Conservation (phyloP, 225 moss, liverwort and hornwort species). For the Straminergon stramineum region DNA sequence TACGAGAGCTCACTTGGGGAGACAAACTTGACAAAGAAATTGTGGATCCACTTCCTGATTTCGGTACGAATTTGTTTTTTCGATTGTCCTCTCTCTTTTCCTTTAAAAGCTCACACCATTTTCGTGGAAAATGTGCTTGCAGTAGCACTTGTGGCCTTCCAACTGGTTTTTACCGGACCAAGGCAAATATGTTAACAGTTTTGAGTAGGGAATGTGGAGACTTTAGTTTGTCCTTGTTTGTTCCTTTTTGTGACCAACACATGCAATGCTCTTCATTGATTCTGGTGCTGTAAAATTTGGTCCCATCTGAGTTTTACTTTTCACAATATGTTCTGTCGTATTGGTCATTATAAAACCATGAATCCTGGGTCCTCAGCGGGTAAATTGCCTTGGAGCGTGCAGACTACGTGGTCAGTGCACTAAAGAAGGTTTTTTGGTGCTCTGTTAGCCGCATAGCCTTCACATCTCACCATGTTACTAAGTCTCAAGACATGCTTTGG, state of each 20-base stretch:
- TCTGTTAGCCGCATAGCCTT: neutral
- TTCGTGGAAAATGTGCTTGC: neutral
- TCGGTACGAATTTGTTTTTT: slow-evolving; percentile 12
- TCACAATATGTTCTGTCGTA: neutral
- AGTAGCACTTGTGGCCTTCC: neutral
- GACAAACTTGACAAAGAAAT: slow-evolving; percentile 48
- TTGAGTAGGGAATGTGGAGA: neutral
- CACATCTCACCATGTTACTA: neutral
- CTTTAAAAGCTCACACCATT: neutral
- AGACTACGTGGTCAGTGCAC: neutral
- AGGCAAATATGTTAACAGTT: neutral
- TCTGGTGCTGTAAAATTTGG: neutral
- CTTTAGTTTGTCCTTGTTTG: neutral
- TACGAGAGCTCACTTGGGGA: slow-evolving; percentile 78
- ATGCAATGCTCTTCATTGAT: neutral
- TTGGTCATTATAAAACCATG: neutral
- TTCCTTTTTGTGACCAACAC: neutral
- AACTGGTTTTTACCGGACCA: neutral
- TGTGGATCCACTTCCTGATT: slow-evolving; percentile 63
- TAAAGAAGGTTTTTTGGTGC: neutral
- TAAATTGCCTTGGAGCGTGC: neutral
- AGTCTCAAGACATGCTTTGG: neutral
- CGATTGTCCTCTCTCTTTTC: neutral
- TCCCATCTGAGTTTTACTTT: neutral
- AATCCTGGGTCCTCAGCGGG: neutral